Base-by-base conservation (phyloP, 2,329 filamentous ascomycete species). In the Chrysoporthe deuterocubensis region DNA sequence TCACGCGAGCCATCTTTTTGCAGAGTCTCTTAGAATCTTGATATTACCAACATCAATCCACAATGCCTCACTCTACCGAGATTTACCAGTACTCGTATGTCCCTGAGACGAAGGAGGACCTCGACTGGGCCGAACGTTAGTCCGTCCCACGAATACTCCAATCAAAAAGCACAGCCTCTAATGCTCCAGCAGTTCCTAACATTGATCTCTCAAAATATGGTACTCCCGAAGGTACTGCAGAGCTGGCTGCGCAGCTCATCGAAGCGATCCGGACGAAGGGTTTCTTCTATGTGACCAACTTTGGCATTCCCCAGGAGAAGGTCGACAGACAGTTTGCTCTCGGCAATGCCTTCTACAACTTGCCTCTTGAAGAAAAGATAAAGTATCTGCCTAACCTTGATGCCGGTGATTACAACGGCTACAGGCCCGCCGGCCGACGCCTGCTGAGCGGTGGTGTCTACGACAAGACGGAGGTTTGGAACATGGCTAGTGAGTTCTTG, bases 261-360 rank as follows among this genome's bases (percentile, higher is more conserved):
- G 83, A 88, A 64, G 86, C 86, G 2, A 83, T 86, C 9, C 78
- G 81, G 43, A 77, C 82, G 46, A 80, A 83, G 52, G 78, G 87
- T 0, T 87, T 90, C 78, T 90, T 90, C 77, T 89, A 89, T 69
- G 83, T 90, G 26, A 85, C 84, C 68, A 88, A 89, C 76, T 89
- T 86, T 69, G 87, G 87, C 43, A 80, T 90, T n/a, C 78, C 77
- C 0, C 86, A 89, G 74, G 86, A 88, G 59, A 80, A 88, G 73
- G 82, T 90, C 1, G 83, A 90, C 71, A 79, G 81, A 6, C 87
- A 90, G 70, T 90, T 89, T 70, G 85, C 87, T 14, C 81, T 90
- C 2, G 87, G 84, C 1, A 85, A 86, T 67, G 80, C 85, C 46
- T 83, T 90, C 70, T 89, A 89, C 72, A 74, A 82, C 4, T 78